Evolutionary conservation across 1,284 basidiomycete genomes (phyloP).

Genomic region (Neolentinus lepideus): DNA sequence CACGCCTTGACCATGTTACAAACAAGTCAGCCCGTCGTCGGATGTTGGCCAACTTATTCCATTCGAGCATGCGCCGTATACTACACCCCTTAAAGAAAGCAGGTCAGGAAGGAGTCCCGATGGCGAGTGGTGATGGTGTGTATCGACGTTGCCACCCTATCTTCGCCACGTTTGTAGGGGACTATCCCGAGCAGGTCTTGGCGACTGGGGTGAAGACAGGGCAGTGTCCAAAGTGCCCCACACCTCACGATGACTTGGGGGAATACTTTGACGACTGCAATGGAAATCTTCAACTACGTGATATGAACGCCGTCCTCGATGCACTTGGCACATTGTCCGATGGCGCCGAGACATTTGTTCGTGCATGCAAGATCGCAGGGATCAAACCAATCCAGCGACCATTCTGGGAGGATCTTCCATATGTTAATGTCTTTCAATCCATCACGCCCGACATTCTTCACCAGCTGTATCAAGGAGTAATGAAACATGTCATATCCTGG

Average conservation of each 20-base stretch:
- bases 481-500: constrained; percentile 24
- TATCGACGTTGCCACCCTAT: constrained; percentile 20
- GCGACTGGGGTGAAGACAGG: constrained; percentile 9
- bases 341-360: constrained; percentile 3
- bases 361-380: constrained; percentile 6
- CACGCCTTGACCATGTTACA: constrained; percentile 22
- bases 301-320: constrained; percentile 4
- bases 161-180: constrained; percentile 18
- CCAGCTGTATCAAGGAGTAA: constrained; percentile 28
- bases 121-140: constrained; percentile 20
- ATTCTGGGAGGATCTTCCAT: constrained; percentile 31
- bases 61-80: constrained; percentile 23
- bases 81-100: constrained; percentile 20
- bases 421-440: constrained; percentile 24
- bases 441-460: constrained; percentile 37
- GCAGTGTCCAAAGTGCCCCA: constrained; percentile 12
- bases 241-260: constrained; percentile 5
- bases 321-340: constrained; percentile 6
- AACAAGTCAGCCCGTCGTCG: constrained; percentile 19
- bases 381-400: constrained; percentile 18
- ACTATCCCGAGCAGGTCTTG: constrained; percentile 15
- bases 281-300: background rate
- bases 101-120: constrained; percentile 18
- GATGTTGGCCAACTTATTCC: constrained; percentile 28
- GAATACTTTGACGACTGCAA: background rate